Evolutionary conservation across 345 rosid genomes (phyloP), one percentile per base, ranked within the genome.

Genomic region (Schrenkiella parvula): DNA sequence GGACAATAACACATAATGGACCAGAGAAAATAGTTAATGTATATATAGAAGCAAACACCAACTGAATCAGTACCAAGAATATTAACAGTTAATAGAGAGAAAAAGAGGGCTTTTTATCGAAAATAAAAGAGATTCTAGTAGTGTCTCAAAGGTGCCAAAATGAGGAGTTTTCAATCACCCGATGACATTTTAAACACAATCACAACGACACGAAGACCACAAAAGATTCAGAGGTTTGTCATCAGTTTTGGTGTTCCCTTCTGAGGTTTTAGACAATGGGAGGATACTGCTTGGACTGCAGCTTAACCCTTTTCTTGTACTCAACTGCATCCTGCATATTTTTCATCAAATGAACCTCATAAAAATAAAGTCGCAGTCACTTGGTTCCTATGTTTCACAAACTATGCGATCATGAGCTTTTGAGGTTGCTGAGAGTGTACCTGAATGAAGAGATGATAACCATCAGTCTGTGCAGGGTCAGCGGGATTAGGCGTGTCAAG

Each of bases 401-500:
- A 43, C 44, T 39, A 51, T 60, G 15, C 5, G 8, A 46, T 12
- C 25, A 42, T 0, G 12, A 15, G 31, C 19, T 25, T 19, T 37
- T 14, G 43, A 39, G 37, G 32, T 34, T 64, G 35, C 14, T 3
- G 66, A 31, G 65, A 32, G 17, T 42, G 39, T 54, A 90, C 97
- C 97, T 90, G 97, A 59, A 89, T 87, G 75, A 90, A 88, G 68
- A 90, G 95, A 52, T 90, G 97, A 66, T 90, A 90, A 10, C 97
- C 97, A 73, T 90, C 97, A 0, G 97, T 90, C 61, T 90, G 97
- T 18, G 97, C 97, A 77, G 95, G 97, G 69, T 90, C 97, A 5
- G 89, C 82, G 17, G 92, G 89, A 72, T 90, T 90, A 63, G 97
- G 97, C 38, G 84, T 86, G 83, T 90, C 97, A 52, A 90, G 89